Base-by-base conservation (phyloP, 176 grass and related monocot species). In the Paspalum vaginatum region DNA sequence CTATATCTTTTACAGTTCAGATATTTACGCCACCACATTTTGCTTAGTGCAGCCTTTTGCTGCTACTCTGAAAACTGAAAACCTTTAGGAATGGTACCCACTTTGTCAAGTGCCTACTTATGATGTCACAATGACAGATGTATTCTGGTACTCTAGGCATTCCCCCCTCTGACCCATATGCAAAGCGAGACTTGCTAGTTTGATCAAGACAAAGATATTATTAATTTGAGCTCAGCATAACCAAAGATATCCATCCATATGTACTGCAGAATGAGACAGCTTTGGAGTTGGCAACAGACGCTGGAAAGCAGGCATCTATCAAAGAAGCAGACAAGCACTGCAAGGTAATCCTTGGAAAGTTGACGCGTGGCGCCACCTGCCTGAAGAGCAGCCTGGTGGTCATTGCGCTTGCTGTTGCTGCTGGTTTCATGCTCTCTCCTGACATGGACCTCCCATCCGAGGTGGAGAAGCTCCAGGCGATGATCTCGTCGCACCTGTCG, bases 261-360 rank as follows among this genome's bases (percentile, higher is more conserved):
- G 14, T 44, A 59, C 42, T 90, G 22, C 88, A 99, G 97, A 96
- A 92, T 85, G 97, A 96, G 50, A 85, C 70, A 5, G 91, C 76
- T 10, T 72, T 95, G 25, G 75, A 76, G 9, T 83, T 67, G 16
- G 81, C 85, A 46, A 64, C 39, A 16, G 91, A 93, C 49, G 21
- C 86, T 61, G 76, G 45, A 75, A 77, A 95, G 40, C 57, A 81
- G 66, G 90, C 80, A 2, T 74, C 76, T 27, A 84, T 99, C 53
- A 99, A 99, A 76, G 91, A 91, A 38, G 90, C 85, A 13, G 93
- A 99, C 85, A 99, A 95, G 85, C 79, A 91, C 76, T 99, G 90
- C 87, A 99, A 93, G 87, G 58, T 68, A 45, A 86, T 99, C 58
- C 75, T 91, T 65, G 85, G 85, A 50, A 99, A 84, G 90, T 84